Percentiles rank a stretch among this genome's conserved stretches.
Evolutionary conservation across 352 stramenopile genomes (phyloP).

Genomic region (Phytophthora megakarya): DNA sequence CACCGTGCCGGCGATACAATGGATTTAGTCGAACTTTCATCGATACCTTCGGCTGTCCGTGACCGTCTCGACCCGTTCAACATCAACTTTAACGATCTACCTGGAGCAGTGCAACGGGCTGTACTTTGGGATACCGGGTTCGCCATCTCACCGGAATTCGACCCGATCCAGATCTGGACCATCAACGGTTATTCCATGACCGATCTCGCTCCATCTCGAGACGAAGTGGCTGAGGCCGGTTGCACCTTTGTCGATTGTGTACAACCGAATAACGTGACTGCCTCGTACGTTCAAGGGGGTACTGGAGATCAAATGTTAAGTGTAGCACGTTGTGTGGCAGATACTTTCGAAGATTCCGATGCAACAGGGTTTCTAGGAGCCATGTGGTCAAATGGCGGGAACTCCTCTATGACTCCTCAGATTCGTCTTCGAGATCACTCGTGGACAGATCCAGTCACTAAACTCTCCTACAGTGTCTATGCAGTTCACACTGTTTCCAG

Average conservation of each 20-base stretch:
- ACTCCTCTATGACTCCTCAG: conserved; percentile 20
- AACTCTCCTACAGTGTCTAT: conserved; percentile 22
- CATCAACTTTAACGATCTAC: conserved; percentile 23
- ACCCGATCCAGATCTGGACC: conserved; percentile 28
- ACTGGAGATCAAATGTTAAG: conserved; percentile 40
- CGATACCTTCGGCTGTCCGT: conserved; percentile 9
- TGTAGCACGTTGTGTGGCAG: conserved; percentile 33
- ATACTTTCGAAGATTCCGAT: conserved; percentile 18
- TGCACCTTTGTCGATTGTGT: conserved; percentile 37
- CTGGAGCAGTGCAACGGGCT: conserved; percentile 35
- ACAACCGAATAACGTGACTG: conserved; percentile 19
- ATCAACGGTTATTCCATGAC: conserved; percentile 30
- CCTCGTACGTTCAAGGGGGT: conserved; percentile 30
- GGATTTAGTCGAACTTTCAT: conserved; percentile 9
- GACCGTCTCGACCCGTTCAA: conserved; percentile 10
- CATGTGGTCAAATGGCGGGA: conserved; percentile 35
- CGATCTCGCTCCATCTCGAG: conserved; percentile 25
- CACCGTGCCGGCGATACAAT: conserved; percentile 20
- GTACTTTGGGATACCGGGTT: conserved; percentile 47
- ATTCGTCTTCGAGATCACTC: conserved; percentile 32
- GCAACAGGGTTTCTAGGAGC: conserved; percentile 12
- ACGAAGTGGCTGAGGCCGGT: conserved; percentile 5
- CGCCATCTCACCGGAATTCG: conserved; percentile 18
- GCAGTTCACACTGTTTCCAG: conserved; percentile 21
- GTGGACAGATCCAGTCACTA: conserved; percentile 30